These are phyloP conservation scores for Lactarius sp. DNA, from an alignment of 768 basidiomycete species.

Conservation along the genomic window DNA sequence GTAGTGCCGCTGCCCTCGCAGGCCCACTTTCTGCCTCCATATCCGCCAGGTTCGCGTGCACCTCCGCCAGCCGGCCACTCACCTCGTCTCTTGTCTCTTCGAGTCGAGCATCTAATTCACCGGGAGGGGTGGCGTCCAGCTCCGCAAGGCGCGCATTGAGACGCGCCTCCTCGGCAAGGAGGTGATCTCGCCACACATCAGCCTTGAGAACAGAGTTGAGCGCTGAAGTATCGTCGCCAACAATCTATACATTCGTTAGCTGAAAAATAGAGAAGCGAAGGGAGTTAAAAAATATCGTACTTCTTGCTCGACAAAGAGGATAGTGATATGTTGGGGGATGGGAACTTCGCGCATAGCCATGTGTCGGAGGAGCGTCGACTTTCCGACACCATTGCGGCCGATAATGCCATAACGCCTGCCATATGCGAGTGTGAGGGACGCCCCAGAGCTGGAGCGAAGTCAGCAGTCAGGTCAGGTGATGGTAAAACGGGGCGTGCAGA, in stretches of 20 bases:
- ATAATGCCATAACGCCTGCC: conserved; percentile 90
- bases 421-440: conserved; percentile 80
- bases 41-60: conserved; percentile 86
- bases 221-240: conserved; percentile 90
- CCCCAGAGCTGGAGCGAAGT: conserved; percentile 56
- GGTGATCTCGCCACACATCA: conserved; percentile 97
- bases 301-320: conserved; percentile 98
- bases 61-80: conserved; percentile 75
- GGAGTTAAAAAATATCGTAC: conserved; percentile 37
- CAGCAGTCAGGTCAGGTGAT: conserved; percentile 3
- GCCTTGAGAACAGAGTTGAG: conserved; percentile 96
- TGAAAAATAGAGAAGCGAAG: background rate
- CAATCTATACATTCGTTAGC: conserved; percentile 45
- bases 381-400: conserved; percentile 77
- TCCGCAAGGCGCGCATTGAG: conserved; percentile 69
- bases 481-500: conserved; percentile 45
- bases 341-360: conserved; percentile 94
- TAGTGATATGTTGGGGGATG: conserved; percentile 91
- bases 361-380: conserved; percentile 91
- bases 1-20: conserved; percentile 81
- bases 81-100: conserved; percentile 86
- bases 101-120: conserved; percentile 48
- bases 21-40: conserved; percentile 99
- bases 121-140: conserved; percentile 57
- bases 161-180: conserved; percentile 75